phyloP scores from a whole-genome alignment of 495 filamentous ascomycete species.

The Penicillium waksmanii region DNA sequence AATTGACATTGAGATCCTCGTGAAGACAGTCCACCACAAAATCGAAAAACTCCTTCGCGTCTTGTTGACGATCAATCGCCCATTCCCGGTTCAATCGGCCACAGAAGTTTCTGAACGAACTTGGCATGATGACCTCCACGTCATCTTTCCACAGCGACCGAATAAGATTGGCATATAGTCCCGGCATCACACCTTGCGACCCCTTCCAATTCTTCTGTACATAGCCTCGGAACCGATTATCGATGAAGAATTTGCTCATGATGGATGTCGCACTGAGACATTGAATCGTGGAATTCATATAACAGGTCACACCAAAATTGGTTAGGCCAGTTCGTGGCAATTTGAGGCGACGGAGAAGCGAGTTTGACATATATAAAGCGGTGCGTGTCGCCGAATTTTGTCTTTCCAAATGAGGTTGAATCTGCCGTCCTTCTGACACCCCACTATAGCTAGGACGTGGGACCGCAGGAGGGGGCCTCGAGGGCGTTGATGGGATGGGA shows the following conservation, averaged over 20 bases:
- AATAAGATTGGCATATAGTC: conserved; percentile 74
- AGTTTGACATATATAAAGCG: conserved; percentile 48
- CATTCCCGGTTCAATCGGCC: conserved; percentile 60
- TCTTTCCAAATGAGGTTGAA: conserved; percentile 54
- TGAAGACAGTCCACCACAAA: conserved; percentile 72
- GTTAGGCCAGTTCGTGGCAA: conserved; percentile 73
- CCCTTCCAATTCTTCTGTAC: conserved; percentile 69
- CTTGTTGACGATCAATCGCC: conserved; percentile 70
- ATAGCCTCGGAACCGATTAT: conserved; percentile 57
- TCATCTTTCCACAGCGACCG: conserved; percentile 73
- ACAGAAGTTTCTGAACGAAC: conserved; percentile 59
- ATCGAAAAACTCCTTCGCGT: conserved; percentile 78
- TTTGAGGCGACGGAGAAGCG: conserved; percentile 49
- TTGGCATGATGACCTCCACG: conserved; percentile 62
- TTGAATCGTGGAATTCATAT: conserved; percentile 88
- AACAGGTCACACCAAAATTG: conserved; percentile 85
- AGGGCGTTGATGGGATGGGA: conserved; percentile 47
- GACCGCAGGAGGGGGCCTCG: conserved; percentile 80
- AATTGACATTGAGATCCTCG: conserved; percentile 75
- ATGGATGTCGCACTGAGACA: conserved; percentile 75
- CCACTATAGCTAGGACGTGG: conserved; percentile 88
- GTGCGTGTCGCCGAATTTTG: conserved; percentile 50
- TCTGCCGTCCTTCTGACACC: conserved; percentile 67
- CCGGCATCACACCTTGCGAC: conserved; percentile 76
- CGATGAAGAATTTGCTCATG: conserved; percentile 70